Base-by-base conservation (phyloP, 2,329 filamentous ascomycete species). In the Remersonia thermophila region DNA sequence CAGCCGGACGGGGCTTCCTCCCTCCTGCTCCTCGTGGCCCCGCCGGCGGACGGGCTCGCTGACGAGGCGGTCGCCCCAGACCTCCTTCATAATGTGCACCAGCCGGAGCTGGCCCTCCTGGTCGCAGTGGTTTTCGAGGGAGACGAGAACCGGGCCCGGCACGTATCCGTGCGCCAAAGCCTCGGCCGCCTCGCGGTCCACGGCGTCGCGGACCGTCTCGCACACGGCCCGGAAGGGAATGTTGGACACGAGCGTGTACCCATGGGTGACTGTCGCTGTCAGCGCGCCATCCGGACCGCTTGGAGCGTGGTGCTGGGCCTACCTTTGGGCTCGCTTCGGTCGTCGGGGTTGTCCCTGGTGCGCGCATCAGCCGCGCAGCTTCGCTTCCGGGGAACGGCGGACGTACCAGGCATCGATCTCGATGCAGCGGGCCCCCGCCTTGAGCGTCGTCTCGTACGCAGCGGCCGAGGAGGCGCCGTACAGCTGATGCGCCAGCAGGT, bases 401-500 rank as follows among this genome's bases (percentile, higher is more conserved):
- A 36, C 38, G 7, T 31, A 40, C 78, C 47, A 83, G 2, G 74
- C 79, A 49, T 83, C 78, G 36, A 83, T 83, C 56, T 83, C 79
- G 27, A 83, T 77, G 47, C 79, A 83, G 6, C 79, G 64, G 2
- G 76, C 75, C 2, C 78, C 79, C 0, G 74, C 71, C 20, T 57
- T 60, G 12, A 83, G 59, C 0, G 75, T 73, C 5, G 65, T 72
- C 47, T 76, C 66, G 50, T 83, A 83, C 0, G 75, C 77, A 3
- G 64, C 59, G 7, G 74, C 73, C 3, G 69, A 72, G 2, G 75
- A 79, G 15, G 61, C 61, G 4, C 79, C 79, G 47, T 66, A 78
- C 2, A 83, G 68, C 56, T 83, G 79, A 52, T 83, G 75, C 0
- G 77, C 78, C 48, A 77, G 62, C 17, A 83, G 61, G 48, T 83